Conservation (phyloP, 768 basidiomycete species). For the Suillus bovinus region DNA sequence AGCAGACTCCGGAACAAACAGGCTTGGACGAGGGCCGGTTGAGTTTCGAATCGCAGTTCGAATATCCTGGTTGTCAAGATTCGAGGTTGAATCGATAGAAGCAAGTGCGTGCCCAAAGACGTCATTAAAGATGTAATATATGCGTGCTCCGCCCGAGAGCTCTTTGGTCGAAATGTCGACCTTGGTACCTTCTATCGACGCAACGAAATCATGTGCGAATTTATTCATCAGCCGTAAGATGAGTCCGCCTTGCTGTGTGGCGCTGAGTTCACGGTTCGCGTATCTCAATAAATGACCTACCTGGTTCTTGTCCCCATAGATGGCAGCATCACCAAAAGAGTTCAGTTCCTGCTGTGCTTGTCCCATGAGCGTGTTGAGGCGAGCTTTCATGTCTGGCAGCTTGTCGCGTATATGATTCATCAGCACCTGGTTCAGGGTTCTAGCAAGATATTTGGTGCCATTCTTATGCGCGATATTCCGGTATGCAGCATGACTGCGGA, state of each 20-base stretch:
- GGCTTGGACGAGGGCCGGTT: constrained; percentile 92
- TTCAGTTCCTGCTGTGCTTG: constrained; percentile 98
- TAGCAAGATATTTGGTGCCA: constrained; percentile 94
- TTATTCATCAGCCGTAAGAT: constrained; percentile 97
- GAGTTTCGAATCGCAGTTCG: constrained; percentile 98
- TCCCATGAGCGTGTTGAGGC: constrained; percentile 96
- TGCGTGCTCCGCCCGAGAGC: constrained; percentile 94
- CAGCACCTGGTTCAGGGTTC: constrained; percentile 91
- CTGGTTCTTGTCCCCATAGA: constrained; percentile 90
- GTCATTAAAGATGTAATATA: constrained; percentile 99
- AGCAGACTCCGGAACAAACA: constrained; percentile 96
- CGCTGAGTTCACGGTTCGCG: constrained; percentile 13
- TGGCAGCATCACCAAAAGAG: constrained; percentile 91
- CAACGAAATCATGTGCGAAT: constrained; percentile 95
- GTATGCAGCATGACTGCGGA: constrained; percentile 86
- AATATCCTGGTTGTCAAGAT: constrained; percentile 92
- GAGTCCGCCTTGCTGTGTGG: constrained; percentile 73
- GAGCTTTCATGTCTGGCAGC: constrained; percentile 98
- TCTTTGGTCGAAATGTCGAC: constrained; percentile 98
- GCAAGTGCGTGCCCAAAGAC: constrained; percentile 92
- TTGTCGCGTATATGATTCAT: constrained; percentile 99
- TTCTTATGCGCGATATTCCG: constrained; percentile 96
- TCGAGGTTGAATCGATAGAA: constrained; percentile 87
- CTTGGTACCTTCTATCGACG: constrained; percentile 96
- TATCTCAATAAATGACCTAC: constrained; percentile 33